Evolutionary conservation across 805 yeast genomes (phyloP).

Genomic region (Candida peoriensis): DNA sequence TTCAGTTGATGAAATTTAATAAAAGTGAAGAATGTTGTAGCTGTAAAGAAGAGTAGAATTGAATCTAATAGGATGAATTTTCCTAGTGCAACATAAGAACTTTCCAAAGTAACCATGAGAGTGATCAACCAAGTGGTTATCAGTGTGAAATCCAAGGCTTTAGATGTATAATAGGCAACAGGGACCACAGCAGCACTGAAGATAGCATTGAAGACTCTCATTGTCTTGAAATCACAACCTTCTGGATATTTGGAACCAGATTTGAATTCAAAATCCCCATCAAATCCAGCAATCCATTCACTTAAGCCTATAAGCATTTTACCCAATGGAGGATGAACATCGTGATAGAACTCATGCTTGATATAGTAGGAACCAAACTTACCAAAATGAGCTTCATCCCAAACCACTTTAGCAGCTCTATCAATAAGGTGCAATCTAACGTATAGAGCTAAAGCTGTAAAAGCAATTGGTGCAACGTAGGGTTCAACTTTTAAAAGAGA

Average conservation of each 20-base stretch:
- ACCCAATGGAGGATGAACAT: constrained; percentile 86
- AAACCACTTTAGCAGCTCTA: constrained; percentile 54
- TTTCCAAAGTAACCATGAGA: constrained; percentile 60
- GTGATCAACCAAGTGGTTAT: constrained; percentile 57
- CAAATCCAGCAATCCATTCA: constrained; percentile 78
- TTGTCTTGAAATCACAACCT: constrained; percentile 50
- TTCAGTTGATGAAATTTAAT: constrained; percentile 49
- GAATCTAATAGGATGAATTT: constrained; percentile 75
- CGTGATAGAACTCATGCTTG: constrained; percentile 76
- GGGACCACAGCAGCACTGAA: constrained; percentile 68
- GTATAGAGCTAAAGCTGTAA: constrained; percentile 43
- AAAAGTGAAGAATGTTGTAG: constrained; percentile 59
- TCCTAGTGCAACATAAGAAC: constrained; percentile 63
- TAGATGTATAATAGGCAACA: constrained; percentile 64
- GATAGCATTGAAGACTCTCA: constrained; percentile 68
- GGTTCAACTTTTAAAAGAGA: constrained; percentile 16
- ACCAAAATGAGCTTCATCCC: constrained; percentile 93
- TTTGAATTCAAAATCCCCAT: constrained; percentile 70
- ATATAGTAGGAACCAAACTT: constrained; percentile 79
- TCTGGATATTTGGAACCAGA: constrained; percentile 64
- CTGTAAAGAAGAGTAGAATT: constrained; percentile 70
- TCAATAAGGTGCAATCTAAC: constrained; percentile 59
- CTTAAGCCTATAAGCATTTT: constrained; percentile 75
- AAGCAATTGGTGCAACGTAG: constrained; percentile 35
- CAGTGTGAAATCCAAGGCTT: constrained; percentile 46